phyloP scores from a whole-genome alignment of 305 asterid species.

The Plantago lanceolata region DNA sequence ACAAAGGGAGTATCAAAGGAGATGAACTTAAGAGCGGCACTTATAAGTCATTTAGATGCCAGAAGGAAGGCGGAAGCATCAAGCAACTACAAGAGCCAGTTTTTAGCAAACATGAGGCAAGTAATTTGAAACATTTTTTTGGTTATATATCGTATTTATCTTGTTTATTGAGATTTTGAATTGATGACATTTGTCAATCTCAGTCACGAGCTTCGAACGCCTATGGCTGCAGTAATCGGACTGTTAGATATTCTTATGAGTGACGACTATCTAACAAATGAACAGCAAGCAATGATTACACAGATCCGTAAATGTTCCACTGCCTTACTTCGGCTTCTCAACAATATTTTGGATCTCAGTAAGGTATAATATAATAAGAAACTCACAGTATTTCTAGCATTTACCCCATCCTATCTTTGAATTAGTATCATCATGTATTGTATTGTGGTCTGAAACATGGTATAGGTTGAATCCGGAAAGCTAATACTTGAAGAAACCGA shows the following conservation, averaged over 20 bases:
- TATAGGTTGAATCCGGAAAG: constrained; percentile 92
- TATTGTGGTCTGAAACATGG: constrained; percentile 16
- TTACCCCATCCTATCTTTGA: no score
- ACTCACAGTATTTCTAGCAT: neutral
- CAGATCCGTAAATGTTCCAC: constrained; percentile 90
- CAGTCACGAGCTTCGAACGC: constrained; percentile 93
- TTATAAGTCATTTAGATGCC: constrained; percentile 79
- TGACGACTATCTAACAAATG: constrained; percentile 72
- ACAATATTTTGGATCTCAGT: constrained; percentile 91
- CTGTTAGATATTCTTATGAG: constrained; percentile 79
- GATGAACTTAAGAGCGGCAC: constrained; percentile 80
- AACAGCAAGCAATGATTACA: constrained; percentile 67
- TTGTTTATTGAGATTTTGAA: neutral
- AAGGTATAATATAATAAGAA: constrained; percentile 44
- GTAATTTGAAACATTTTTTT: neutral
- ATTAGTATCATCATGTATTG: neutral
- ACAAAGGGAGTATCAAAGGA: constrained; percentile 91
- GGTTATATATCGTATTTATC: neutral
- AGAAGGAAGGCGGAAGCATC: constrained; percentile 93
- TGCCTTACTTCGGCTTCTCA: constrained; percentile 79
- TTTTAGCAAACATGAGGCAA: constrained; percentile 93
- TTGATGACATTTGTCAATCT: constrained; percentile 14
- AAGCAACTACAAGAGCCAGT: constrained; percentile 85
- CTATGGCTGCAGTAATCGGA: constrained; percentile 98
- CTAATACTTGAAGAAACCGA: constrained; percentile 83